Percentiles rank a stretch among this genome's conserved stretches.
Conservation (phyloP, 2,329 filamentous ascomycete genomes). For the Alternaria sp. region DNA sequence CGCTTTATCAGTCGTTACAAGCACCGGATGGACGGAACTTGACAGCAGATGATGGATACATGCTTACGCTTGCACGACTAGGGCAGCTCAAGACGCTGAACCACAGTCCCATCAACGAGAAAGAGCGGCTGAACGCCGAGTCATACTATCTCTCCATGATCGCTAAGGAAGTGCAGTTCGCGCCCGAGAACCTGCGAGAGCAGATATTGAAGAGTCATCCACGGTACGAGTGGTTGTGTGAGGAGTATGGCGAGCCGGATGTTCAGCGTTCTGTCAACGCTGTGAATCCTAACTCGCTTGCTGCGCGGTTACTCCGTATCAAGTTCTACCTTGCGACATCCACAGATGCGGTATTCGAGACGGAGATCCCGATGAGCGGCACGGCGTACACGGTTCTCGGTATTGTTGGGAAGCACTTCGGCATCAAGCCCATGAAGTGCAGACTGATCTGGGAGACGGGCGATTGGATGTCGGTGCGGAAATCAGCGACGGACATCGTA, state of each 20-base stretch:
- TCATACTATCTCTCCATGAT: conserved; percentile 92
- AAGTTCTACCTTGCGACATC: conserved; percentile 55
- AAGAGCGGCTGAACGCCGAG: conserved; percentile 86
- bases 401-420: conserved; percentile 74
- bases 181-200: conserved; percentile 60
- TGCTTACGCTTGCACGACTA: conserved; percentile 83
- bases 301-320: conserved; percentile 73
- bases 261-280: conserved; percentile 57
- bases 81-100: conserved; percentile 72
- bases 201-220: conserved; percentile 69
- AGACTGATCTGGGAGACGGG: conserved; percentile 86
- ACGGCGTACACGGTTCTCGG: conserved; percentile 84
- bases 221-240: conserved; percentile 76
- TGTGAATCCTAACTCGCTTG: conserved; percentile 79
- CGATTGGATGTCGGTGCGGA: conserved; percentile 79
- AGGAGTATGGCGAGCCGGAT: conserved; percentile 73
- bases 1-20: conserved; percentile 70
- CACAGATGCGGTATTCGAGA: conserved; percentile 21
- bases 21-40: conserved; percentile 50
- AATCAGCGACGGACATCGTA: conserved; percentile 64
- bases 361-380: conserved; percentile 73
- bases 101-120: conserved; percentile 69
- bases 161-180: conserved; percentile 72
- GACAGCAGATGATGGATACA: conserved; percentile 80
- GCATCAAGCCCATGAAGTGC: conserved; percentile 66